These are phyloP conservation scores for Fusarium citri DNA, from an alignment of 2,329 filamentous ascomycete genomes.

Conservation along the genomic window DNA sequence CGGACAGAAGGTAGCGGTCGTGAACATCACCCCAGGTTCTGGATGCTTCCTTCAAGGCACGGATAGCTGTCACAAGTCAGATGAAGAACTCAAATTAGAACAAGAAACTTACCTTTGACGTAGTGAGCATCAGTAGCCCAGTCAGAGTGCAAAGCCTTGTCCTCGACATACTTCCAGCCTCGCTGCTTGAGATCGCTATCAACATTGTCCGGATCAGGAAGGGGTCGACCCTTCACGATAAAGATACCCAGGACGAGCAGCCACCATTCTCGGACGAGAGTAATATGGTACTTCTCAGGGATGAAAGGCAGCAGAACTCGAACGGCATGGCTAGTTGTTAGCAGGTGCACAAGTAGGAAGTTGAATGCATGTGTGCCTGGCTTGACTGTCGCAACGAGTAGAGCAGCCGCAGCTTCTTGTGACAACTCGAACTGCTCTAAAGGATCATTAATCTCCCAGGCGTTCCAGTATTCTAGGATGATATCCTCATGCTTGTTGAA, in stretches of 20 bases:
- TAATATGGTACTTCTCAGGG: slow-evolving; percentile 77
- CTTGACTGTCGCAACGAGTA: slow-evolving; percentile 71
- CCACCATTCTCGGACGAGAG: slow-evolving; percentile 89
- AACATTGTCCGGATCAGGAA: slow-evolving; percentile 74
- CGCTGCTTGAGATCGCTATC: slow-evolving; percentile 69
- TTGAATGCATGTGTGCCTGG: slow-evolving; percentile 76
- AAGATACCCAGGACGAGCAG: slow-evolving; percentile 83
- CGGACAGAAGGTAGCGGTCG: slow-evolving; percentile 73
- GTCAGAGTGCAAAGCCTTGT: slow-evolving; percentile 75
- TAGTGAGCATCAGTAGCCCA: slow-evolving; percentile 83
- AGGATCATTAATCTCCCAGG: slow-evolving; percentile 79
- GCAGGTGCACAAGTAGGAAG: slow-evolving; percentile 83
- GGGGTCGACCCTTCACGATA: slow-evolving; percentile 78
- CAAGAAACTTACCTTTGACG: slow-evolving; percentile 74
- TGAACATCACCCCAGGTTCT: slow-evolving; percentile 79
- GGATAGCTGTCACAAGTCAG: slow-evolving; percentile 63
- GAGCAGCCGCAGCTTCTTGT: slow-evolving; percentile 69
- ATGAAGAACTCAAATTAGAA: background rate
- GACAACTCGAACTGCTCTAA: slow-evolving; percentile 80
- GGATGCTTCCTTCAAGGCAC: slow-evolving; percentile 79
- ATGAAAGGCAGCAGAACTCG: slow-evolving; percentile 85
- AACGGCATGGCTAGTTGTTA: slow-evolving; percentile 89
- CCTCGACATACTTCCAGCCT: slow-evolving; percentile 81
- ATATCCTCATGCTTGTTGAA: slow-evolving; percentile 76
- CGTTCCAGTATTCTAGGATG: slow-evolving; percentile 90